These are phyloP conservation scores for Vanrija sp. DNA, from an alignment of 1,284 basidiomycete genomes.

Conservation along the genomic window DNA sequence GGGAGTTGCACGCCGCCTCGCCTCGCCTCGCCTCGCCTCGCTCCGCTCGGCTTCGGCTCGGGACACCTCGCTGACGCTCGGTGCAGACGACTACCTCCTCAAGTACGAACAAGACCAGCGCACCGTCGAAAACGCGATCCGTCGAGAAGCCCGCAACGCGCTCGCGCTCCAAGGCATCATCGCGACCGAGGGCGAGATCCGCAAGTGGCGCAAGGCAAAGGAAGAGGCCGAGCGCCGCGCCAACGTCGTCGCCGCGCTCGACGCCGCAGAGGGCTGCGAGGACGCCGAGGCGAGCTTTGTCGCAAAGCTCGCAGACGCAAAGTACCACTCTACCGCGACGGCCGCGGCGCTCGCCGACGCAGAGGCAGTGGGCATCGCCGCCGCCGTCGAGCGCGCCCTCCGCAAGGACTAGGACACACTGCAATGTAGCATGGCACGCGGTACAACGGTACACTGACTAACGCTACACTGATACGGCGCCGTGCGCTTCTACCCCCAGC, in stretches of 20 bases:
- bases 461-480: too few relatives aligned
- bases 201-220: slow-evolving; percentile 63
- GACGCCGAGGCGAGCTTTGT: not conserved
- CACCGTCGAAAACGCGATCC: slow-evolving; percentile 62
- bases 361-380: too few relatives aligned
- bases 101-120: slow-evolving; percentile 65
- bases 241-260: slow-evolving; percentile 7
- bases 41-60: not conserved
- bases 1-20: not conserved
- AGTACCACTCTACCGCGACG: too few relatives aligned
- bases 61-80: not conserved
- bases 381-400: too few relatives aligned
- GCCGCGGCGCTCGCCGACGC: too few relatives aligned
- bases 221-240: slow-evolving; percentile 37
- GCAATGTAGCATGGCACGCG: too few relatives aligned
- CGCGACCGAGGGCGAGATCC: slow-evolving; percentile 75
- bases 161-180: slow-evolving; percentile 63
- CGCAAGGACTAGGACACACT: too few relatives aligned
- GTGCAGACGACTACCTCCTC: slow-evolving; percentile 65
- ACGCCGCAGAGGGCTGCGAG: slow-evolving; percentile 8
- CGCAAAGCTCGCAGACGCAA: not conserved
- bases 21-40: not conserved
- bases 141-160: slow-evolving; percentile 68
- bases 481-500: too few relatives aligned
- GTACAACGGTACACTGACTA: too few relatives aligned